phyloP scores from a whole-genome alignment of 2,329 filamentous ascomycete species.

The Colletotrichum incanum region DNA sequence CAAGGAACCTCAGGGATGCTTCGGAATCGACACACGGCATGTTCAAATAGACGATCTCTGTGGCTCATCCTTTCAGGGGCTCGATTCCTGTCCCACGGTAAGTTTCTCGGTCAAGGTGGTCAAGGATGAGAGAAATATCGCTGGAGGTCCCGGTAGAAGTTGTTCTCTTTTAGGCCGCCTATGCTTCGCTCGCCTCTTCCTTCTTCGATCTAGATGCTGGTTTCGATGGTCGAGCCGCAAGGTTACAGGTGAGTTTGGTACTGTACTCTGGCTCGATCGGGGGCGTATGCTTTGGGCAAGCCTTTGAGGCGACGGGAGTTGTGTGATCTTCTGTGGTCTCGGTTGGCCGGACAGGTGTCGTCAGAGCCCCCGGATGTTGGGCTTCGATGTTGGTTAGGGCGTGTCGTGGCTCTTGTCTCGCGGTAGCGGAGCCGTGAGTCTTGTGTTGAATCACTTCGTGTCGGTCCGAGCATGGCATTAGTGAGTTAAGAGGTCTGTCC shows the following conservation, averaged over 20 bases:
- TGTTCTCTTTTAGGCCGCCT: neutral
- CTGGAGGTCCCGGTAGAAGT: neutral
- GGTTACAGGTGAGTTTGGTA: slow-evolving; percentile 17
- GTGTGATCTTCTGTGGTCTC: neutral
- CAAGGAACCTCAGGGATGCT: slow-evolving; percentile 14
- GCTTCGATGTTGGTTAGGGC: neutral
- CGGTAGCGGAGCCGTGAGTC: neutral
- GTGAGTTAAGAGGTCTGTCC: neutral
- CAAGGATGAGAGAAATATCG: neutral
- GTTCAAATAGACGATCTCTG: slow-evolving; percentile 27
- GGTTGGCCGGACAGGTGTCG: neutral
- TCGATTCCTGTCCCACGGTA: slow-evolving; percentile 16
- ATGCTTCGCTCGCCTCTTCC: slow-evolving; percentile 1
- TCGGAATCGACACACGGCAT: slow-evolving; percentile 33
- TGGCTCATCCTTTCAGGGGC: slow-evolving; percentile 10
- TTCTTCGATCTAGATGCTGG: neutral
- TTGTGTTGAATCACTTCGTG: neutral
- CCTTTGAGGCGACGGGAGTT: neutral
- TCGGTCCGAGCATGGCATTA: neutral
- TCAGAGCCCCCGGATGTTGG: neutral
- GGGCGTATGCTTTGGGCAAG: neutral
- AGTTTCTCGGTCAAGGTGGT: neutral
- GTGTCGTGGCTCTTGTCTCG: slow-evolving; percentile 16
- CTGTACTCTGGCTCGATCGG: neutral
- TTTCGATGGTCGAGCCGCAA: neutral